These are phyloP conservation scores for Cryptococcus wingfieldii DNA, from an alignment of 1,284 basidiomycete genomes.

Conservation along the genomic window DNA sequence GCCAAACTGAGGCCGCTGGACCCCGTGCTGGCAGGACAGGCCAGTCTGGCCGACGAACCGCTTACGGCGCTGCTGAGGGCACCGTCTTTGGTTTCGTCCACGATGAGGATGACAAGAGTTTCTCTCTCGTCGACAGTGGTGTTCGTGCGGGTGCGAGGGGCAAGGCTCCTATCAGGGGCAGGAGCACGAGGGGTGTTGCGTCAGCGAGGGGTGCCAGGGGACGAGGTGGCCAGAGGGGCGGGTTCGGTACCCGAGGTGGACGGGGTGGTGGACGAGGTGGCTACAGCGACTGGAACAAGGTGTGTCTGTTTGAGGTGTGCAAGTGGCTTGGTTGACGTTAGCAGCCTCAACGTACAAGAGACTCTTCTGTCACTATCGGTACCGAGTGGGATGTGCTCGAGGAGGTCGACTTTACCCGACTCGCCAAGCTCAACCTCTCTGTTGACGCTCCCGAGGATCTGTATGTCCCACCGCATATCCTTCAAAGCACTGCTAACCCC, in stretches of 20 bases:
- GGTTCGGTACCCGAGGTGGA: slow-evolving; percentile 51
- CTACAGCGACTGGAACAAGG: slow-evolving; percentile 92
- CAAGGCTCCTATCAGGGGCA: slow-evolving; percentile 16
- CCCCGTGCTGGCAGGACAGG: slow-evolving; percentile 48
- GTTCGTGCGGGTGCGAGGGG: slow-evolving; percentile 16
- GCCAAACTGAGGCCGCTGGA: slow-evolving; percentile 57
- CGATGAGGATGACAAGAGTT: slow-evolving; percentile 95
- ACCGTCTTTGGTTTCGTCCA: slow-evolving; percentile 98
- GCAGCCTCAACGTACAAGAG: slow-evolving; percentile 81
- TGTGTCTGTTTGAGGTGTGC: not conserved
- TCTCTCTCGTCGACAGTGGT: slow-evolving; percentile 86
- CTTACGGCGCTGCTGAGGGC: slow-evolving; percentile 58
- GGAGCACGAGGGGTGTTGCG: slow-evolving; percentile 3
- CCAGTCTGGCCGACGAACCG: slow-evolving; percentile 44
- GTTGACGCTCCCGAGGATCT: slow-evolving; percentile 85
- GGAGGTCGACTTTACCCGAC: slow-evolving; percentile 93
- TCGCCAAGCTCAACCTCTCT: slow-evolving; percentile 85
- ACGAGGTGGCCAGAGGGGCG: slow-evolving; percentile 44
- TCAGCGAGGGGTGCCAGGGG: slow-evolving; percentile 47
- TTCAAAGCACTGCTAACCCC: slow-evolving; percentile 3
- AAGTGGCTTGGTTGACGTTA: not conserved
- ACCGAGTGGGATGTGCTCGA: slow-evolving; percentile 91
- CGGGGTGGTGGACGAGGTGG: slow-evolving; percentile 67
- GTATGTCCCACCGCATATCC: slow-evolving; percentile 53
- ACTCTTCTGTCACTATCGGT: slow-evolving; percentile 90